phyloP scores from a whole-genome alignment of 257 asterid species.

The Oldenlandia corymbosa region DNA sequence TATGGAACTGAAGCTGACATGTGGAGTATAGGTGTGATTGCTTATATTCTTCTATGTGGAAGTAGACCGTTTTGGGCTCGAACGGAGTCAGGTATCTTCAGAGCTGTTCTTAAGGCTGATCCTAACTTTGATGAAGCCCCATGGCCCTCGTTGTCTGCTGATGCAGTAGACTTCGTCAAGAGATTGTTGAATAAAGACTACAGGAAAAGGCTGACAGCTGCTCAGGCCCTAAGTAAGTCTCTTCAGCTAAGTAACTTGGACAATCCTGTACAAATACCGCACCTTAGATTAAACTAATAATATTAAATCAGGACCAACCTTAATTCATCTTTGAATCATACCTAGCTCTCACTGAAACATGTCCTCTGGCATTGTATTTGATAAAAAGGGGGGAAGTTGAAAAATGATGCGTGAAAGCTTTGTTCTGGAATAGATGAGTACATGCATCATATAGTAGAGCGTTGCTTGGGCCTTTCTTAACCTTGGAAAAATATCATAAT shows the following conservation, averaged over 20 bases:
- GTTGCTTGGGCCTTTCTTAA: neutral
- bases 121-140: constrained; percentile 80
- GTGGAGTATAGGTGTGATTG: constrained; percentile 97
- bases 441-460: neutral
- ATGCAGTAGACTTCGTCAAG: constrained; percentile 82
- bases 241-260: constrained; percentile 1
- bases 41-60: constrained; percentile 84
- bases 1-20: constrained; percentile 93
- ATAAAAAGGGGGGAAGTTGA: neutral
- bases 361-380: neutral
- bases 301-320: neutral
- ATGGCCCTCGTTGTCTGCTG: constrained; percentile 75
- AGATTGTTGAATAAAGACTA: constrained; percentile 79
- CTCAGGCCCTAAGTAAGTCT: constrained; percentile 82
- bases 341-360: neutral
- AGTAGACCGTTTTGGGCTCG: constrained; percentile 82
- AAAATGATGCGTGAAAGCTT: neutral
- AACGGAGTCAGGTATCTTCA: constrained; percentile 69
- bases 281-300: neutral
- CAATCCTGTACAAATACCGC: neutral
- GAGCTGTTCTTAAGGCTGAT: constrained; percentile 63
- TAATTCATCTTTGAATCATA: neutral
- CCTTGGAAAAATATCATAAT: neutral
- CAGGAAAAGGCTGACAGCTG: constrained; percentile 80
- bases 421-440: neutral